A percentile compares a stretch with the other conserved stretches of the same genome.
Evolutionary conservation across 2,329 filamentous ascomycete genomes (phyloP).

Genomic region (Mariannaea sp.): DNA sequence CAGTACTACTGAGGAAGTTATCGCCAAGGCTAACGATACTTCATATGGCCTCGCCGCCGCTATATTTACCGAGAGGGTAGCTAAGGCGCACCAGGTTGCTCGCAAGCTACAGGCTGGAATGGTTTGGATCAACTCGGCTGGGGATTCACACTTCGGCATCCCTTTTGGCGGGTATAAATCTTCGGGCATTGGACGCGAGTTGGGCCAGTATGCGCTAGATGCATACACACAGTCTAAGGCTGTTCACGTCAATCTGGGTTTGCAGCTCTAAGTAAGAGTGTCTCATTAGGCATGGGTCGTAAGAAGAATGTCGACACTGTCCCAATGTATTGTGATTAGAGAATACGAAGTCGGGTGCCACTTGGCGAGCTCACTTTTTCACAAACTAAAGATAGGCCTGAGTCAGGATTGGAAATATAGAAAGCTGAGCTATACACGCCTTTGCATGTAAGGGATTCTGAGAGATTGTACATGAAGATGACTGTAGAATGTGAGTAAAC

Average conservation of each 20-base stretch:
- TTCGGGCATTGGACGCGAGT: slow-evolving; percentile 33
- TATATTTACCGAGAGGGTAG: slow-evolving; percentile 60
- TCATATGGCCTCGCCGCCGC: slow-evolving; percentile 60
- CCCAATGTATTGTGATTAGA: too few relatives aligned
- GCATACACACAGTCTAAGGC: slow-evolving; percentile 38
- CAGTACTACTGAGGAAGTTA: slow-evolving; percentile 31
- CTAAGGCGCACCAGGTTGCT: slow-evolving; percentile 43
- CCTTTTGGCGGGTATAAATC: slow-evolving; percentile 39
- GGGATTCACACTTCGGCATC: slow-evolving; percentile 35
- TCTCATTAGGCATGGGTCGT: too few relatives aligned
- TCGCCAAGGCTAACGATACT: slow-evolving; percentile 45
- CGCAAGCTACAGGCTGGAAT: slow-evolving; percentile 59
- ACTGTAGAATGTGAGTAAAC: too few relatives aligned
- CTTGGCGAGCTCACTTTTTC: too few relatives aligned
- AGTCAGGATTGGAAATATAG: not conserved
- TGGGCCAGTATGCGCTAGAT: slow-evolving; percentile 36
- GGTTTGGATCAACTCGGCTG: slow-evolving; percentile 45
- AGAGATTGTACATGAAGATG: too few relatives aligned
- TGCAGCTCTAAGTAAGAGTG: too few relatives aligned
- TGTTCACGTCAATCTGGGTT: slow-evolving; percentile 35
- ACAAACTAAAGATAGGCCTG: too few relatives aligned
- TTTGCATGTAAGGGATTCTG: too few relatives aligned
- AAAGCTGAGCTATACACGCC: too few relatives aligned
- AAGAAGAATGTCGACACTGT: too few relatives aligned
- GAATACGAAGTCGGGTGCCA: too few relatives aligned